phyloP scores from a whole-genome alignment of 2,329 filamentous ascomycete genomes.

The Malbranchea zuffiana region DNA sequence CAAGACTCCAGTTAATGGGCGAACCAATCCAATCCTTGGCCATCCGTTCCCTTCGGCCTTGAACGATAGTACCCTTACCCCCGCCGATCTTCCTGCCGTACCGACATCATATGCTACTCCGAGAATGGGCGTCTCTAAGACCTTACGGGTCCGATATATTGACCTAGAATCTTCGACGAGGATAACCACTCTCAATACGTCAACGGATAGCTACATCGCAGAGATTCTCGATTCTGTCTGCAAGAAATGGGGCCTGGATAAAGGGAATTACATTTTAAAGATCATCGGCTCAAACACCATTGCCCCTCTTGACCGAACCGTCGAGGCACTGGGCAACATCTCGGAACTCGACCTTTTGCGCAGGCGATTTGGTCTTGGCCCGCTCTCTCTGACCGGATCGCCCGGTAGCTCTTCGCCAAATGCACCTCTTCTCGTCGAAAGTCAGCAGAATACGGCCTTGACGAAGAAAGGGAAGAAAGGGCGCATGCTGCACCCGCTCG shows the following conservation, averaged over 20 bases:
- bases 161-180: slow-evolving; percentile 47
- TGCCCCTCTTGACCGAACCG: slow-evolving; percentile 52
- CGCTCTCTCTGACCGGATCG: slow-evolving; percentile 45
- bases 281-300: slow-evolving; percentile 53
- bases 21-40: slow-evolving; percentile 34
- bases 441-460: slow-evolving; percentile 18
- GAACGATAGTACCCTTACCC: slow-evolving; percentile 35
- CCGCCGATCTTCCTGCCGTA: slow-evolving; percentile 37
- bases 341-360: slow-evolving; percentile 52
- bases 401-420: slow-evolving; percentile 54
- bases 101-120: slow-evolving; percentile 39
- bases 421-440: slow-evolving; percentile 49
- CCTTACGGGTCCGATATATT: slow-evolving; percentile 49
- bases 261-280: slow-evolving; percentile 52
- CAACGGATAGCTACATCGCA: slow-evolving; percentile 57
- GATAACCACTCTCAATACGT: slow-evolving; percentile 45
- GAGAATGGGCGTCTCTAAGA: slow-evolving; percentile 48
- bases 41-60: slow-evolving; percentile 38
- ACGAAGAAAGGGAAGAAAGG: slow-evolving; percentile 36
- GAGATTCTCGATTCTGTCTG: slow-evolving; percentile 55
- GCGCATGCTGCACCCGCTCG: slow-evolving; percentile 36
- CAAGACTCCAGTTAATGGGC: slow-evolving; percentile 14
- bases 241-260: slow-evolving; percentile 52
- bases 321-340: slow-evolving; percentile 51
- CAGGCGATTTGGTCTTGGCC: slow-evolving; percentile 51